Percentiles rank a stretch among this genome's conserved stretches.
phyloP scores from a whole-genome alignment of 2,329 filamentous ascomycete genomes.

The Nemania abortiva region DNA sequence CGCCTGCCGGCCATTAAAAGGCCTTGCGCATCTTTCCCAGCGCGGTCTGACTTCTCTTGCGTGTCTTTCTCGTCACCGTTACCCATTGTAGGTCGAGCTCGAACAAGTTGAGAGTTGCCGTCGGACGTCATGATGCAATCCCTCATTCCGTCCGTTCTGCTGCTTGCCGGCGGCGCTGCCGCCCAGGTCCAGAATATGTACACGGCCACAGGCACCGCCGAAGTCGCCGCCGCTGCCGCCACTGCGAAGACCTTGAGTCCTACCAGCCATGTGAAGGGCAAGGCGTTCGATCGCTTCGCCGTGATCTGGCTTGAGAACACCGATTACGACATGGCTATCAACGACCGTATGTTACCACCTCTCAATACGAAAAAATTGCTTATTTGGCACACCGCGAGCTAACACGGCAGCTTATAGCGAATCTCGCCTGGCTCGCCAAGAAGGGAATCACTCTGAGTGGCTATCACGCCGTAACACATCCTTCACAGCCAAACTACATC shows the following conservation, averaged over 20 bases:
- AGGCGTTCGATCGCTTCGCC: constrained; percentile 78
- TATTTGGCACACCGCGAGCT: constrained; percentile 2
- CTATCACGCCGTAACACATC: constrained; percentile 75
- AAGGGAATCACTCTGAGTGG: constrained; percentile 73
- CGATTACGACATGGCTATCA: constrained; percentile 72
- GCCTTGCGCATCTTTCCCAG: neutral
- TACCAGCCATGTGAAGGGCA: constrained; percentile 74
- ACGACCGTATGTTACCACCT: constrained; percentile 66
- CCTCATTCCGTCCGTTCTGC: constrained; percentile 39
- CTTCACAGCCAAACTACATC: constrained; percentile 81
- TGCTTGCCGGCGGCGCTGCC: constrained; percentile 42
- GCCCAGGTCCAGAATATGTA: constrained; percentile 50
- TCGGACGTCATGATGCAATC: constrained; percentile 44
- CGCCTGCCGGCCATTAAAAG: constrained; percentile 7
- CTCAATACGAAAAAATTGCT: neutral
- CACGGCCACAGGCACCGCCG: constrained; percentile 64
- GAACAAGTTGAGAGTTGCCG: constrained; percentile 9
- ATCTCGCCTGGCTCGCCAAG: constrained; percentile 67
- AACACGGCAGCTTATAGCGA: constrained; percentile 53
- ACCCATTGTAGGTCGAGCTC: constrained; percentile 13
- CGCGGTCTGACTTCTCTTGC: constrained; percentile 8
- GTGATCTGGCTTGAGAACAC: constrained; percentile 85
- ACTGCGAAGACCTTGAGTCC: constrained; percentile 71
- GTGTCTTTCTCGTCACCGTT: constrained; percentile 8
- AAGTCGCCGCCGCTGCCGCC: constrained; percentile 68